Percentiles rank a stretch among this genome's conserved stretches.
phyloP scores from a whole-genome alignment of 108 stramenopile species.

The Cyclostephanos tholiformis region DNA sequence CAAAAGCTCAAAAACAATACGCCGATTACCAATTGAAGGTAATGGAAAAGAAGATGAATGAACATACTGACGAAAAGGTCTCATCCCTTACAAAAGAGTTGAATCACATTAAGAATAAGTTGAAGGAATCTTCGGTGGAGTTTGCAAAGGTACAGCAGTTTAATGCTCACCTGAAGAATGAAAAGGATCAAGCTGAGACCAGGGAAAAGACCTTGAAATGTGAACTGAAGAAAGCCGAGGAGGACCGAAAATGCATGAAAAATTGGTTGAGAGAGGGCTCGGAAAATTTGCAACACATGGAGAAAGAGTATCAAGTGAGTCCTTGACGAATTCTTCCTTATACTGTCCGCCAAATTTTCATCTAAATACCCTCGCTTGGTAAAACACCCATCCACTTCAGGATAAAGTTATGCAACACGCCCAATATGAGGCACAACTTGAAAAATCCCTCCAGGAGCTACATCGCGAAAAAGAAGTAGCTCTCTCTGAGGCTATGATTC shows the following conservation, averaged over 20 bases:
- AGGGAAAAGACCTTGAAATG: conserved; percentile 16
- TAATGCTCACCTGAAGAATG: neutral
- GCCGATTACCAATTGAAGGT: conserved; percentile 11
- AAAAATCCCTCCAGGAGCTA: neutral
- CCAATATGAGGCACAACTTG: neutral
- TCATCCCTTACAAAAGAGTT: conserved; percentile 16
- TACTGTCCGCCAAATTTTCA: neutral
- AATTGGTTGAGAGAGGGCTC: conserved; percentile 6
- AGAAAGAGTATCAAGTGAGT: conserved; percentile 21
- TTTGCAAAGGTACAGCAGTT: conserved; percentile 13
- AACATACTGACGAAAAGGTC: neutral
- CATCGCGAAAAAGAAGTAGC: conserved; percentile 8
- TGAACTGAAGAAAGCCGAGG: conserved; percentile 10
- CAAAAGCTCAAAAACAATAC: neutral
- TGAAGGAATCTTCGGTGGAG: conserved; percentile 16
- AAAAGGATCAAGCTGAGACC: conserved; percentile 10
- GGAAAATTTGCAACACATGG: conserved; percentile 1
- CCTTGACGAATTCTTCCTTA: neutral
- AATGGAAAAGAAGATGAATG: neutral
- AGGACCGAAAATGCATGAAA: conserved; percentile 21
- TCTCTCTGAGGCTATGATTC: conserved; percentile 4
- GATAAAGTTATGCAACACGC: neutral
- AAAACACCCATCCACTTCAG: neutral
- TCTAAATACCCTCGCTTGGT: neutral
- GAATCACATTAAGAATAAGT: conserved; percentile 3